A percentile compares a stretch with the other conserved stretches of the same genome.
These are phyloP conservation scores for Mortierella sp. DNA, from an alignment of 371 early-diverging fungal genomes.

Conservation along the genomic window DNA sequence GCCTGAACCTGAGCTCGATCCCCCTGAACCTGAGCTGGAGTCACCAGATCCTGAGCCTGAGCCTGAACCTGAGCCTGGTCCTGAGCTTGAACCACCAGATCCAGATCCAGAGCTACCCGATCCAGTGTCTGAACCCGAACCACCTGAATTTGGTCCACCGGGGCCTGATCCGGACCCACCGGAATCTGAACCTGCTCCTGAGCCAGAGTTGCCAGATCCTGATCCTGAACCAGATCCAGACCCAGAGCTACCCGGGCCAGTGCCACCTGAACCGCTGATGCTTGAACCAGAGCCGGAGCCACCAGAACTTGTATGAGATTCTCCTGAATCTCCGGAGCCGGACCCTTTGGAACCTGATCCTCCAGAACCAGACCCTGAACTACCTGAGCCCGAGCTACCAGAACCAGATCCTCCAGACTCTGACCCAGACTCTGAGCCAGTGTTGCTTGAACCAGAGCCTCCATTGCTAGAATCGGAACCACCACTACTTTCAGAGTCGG, in stretches of 20 bases:
- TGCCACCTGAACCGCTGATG: not conserved
- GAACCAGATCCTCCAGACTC: constrained; percentile 11
- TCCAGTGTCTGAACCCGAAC: too few species aligned
- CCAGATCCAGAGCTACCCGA: constrained; percentile 2
- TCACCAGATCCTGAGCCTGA: constrained; percentile 6
- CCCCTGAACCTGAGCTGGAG: constrained; percentile 7
- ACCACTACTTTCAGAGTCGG: constrained; percentile 2
- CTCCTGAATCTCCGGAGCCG: constrained; percentile 14
- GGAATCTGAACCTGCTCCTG: constrained; percentile 3
- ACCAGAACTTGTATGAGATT: constrained; percentile 1
- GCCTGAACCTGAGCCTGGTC: not conserved
- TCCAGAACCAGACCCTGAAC: constrained; percentile 3
- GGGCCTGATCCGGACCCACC: too few species aligned
- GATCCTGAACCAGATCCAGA: not conserved
- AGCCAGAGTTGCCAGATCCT: not conserved
- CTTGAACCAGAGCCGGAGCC: constrained; percentile 11
- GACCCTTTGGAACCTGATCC: constrained; percentile 7
- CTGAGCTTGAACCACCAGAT: constrained; percentile 6
- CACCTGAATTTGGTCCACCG: too few species aligned
- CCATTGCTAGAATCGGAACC: constrained; percentile 8
- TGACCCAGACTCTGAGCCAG: constrained; percentile 1
- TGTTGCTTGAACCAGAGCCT: constrained; percentile 12
- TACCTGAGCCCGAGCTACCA: not conserved
- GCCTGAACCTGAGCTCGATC: not conserved
- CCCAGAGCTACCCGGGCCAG: constrained; percentile 1